Base-by-base conservation (phyloP, 2,329 filamentous ascomycete species). In the Colletotrichum sp. region DNA sequence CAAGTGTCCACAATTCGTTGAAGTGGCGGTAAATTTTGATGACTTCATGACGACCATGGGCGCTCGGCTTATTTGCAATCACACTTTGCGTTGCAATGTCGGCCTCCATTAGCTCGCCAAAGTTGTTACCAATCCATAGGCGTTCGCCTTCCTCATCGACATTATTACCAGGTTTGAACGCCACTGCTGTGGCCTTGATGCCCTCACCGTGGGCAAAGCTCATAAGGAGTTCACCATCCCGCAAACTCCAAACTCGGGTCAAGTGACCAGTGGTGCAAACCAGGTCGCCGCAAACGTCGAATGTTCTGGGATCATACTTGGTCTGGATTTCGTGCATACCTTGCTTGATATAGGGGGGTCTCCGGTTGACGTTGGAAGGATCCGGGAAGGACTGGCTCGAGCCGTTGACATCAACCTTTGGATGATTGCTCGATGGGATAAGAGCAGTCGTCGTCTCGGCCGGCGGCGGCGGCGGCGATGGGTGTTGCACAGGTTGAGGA, bases 1-100 rank as follows among this genome's bases (percentile, higher is more conserved):
- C 97, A 64, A 99, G 84, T 0, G 96, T 96, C 97, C 97, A 99
- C 83, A 99, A 91, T 81, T 98, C 95, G 79, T 95, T 95, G 77
- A 92, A 93, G 83, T 98, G 94, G 52, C 97, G 92, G 82, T 95
- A 94, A 57, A 99, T 98, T 80, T 93, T 95, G 78, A 95, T 91
- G 67, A 99, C 91, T 79, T 98, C 95, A 77, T 92, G 90, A 57
- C 95, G 92, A 9, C 93, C 92, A 80, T 99, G 97, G 3, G 94
- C 94, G 67, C 89, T 92, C 3, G 90, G 86, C 80, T 94, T 95
- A 21, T 90, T 94, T 32, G 90, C 88, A 16, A 95, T 88, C 61
- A 98, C 88, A 43, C 90, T 92, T 81, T 96, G 93, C 1, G 92
- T 93, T 3, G 89, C 87, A 71, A 99, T 91, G 82, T 99, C 96